Evolutionary conservation across 23 red algal genomes (phyloP).

Genomic region (Cyanidiococcus yangmingshanensis): DNA sequence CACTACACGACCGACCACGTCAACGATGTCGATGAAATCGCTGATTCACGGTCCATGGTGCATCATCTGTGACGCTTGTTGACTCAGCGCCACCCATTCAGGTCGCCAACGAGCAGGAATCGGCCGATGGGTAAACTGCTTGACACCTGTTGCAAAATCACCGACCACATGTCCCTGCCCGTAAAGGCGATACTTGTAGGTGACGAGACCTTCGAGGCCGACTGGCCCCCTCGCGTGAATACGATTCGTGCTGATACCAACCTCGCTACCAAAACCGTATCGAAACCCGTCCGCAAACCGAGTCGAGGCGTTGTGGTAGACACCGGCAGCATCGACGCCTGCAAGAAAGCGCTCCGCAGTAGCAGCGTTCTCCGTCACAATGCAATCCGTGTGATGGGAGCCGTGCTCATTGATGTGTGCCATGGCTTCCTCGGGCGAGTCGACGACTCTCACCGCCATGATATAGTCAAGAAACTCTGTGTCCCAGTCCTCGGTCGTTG

Average conservation of each 20-base stretch:
- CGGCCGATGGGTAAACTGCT: constrained; percentile 47
- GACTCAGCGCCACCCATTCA: background rate
- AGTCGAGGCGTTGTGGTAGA: constrained; percentile 92
- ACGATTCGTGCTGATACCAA: constrained; percentile 85
- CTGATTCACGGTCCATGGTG: too few species aligned
- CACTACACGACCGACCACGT: too few species aligned
- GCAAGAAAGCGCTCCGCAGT: constrained; percentile 52
- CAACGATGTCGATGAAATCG: too few species aligned
- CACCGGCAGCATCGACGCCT: constrained; percentile 78
- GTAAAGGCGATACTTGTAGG: constrained; percentile 92
- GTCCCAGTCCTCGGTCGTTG: constrained; percentile 41
- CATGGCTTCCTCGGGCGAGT: constrained; percentile 49
- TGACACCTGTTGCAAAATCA: constrained; percentile 51
- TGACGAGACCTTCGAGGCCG: constrained; percentile 81
- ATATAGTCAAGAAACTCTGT: constrained; percentile 93
- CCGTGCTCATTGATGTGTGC: constrained; percentile 85
- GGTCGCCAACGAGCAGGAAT: background rate
- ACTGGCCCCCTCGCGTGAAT: constrained; percentile 89
- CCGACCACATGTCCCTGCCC: constrained; percentile 70
- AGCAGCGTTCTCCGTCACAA: constrained; percentile 61
- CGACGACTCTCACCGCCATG: constrained; percentile 68
- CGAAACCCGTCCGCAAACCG: constrained; percentile 98
- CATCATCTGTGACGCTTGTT: background rate
- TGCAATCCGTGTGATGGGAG: constrained; percentile 82
- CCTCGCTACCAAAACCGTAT: constrained; percentile 93